Conservation (phyloP, 805 yeast genomes). For the Yarrowia sp. region DNA sequence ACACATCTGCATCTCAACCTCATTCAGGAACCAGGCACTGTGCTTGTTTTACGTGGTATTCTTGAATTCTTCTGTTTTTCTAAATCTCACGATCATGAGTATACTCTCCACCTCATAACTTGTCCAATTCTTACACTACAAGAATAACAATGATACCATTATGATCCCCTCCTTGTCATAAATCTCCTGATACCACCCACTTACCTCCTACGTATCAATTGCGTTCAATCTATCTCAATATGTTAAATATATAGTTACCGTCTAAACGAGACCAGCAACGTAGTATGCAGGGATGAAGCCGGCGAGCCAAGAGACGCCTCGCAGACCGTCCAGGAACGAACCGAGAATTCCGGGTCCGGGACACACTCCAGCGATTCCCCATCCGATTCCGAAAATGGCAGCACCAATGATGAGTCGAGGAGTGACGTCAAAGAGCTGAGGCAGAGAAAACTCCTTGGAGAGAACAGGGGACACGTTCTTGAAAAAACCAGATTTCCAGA, state of each 20-base stretch:
- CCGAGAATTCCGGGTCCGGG: conserved; percentile 52
- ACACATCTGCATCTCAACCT: too few species aligned
- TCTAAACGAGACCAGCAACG: conserved; percentile 12
- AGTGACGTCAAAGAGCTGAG: conserved; percentile 35
- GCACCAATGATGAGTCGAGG: conserved; percentile 45
- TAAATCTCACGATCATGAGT: too few species aligned
- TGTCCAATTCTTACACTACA: too few species aligned
- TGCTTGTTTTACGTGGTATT: too few species aligned
- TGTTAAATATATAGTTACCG: not conserved
- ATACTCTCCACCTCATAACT: too few species aligned
- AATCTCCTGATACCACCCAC: too few species aligned
- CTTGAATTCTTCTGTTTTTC: too few species aligned
- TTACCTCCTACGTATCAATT: too few species aligned
- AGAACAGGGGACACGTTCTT: not conserved
- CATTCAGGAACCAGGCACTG: too few species aligned
- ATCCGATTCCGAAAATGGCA: conserved; percentile 50
- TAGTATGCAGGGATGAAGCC: conserved; percentile 36
- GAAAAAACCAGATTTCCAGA: conserved; percentile 32
- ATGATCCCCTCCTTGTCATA: too few species aligned
- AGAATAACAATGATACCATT: too few species aligned
- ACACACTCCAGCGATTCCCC: conserved; percentile 54
- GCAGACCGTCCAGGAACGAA: conserved; percentile 34
- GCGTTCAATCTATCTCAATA: not conserved
- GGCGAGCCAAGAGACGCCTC: conserved; percentile 39
- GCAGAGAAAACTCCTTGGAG: conserved; percentile 30